These are phyloP conservation scores for Chaetomiaceae sp. DNA, from an alignment of 2,329 filamentous ascomycete genomes.

Conservation along the genomic window DNA sequence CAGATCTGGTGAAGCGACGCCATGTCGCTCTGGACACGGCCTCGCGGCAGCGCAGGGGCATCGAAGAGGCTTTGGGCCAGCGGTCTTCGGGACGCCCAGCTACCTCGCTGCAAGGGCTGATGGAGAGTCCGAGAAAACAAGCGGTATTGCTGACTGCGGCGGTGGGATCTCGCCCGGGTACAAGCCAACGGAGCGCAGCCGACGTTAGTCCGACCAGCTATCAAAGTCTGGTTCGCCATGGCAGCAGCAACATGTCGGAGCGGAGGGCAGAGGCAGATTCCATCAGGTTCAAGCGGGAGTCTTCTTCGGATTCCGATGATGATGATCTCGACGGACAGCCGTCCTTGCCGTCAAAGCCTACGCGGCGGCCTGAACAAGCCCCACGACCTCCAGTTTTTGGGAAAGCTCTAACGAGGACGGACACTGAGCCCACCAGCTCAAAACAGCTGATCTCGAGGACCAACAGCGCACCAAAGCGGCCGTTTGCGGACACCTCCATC, in stretches of 20 bases:
- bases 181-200: background rate
- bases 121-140: constrained; percentile 35
- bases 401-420: background rate
- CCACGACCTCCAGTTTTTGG: too few relatives aligned
- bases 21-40: constrained; percentile 32
- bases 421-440: background rate
- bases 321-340: constrained; percentile 17
- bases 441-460: background rate
- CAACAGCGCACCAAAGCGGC: background rate
- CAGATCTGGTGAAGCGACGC: constrained; percentile 31
- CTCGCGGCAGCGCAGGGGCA: constrained; percentile 31
- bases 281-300: background rate
- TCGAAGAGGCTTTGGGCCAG: constrained; percentile 21
- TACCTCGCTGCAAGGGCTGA: constrained; percentile 37
- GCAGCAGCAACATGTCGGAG: background rate
- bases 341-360: background rate
- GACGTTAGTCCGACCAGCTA: constrained; percentile 1
- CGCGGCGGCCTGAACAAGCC: background rate
- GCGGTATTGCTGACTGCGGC: constrained; percentile 22
- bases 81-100: constrained; percentile 28
- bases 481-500: background rate
- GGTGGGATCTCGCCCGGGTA: background rate
- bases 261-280: background rate
- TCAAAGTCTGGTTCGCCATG: background rate
- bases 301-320: constrained; percentile 8